phyloP scores from a whole-genome alignment of 306 rosid genomes.

The Astragalus membranaceus region DNA sequence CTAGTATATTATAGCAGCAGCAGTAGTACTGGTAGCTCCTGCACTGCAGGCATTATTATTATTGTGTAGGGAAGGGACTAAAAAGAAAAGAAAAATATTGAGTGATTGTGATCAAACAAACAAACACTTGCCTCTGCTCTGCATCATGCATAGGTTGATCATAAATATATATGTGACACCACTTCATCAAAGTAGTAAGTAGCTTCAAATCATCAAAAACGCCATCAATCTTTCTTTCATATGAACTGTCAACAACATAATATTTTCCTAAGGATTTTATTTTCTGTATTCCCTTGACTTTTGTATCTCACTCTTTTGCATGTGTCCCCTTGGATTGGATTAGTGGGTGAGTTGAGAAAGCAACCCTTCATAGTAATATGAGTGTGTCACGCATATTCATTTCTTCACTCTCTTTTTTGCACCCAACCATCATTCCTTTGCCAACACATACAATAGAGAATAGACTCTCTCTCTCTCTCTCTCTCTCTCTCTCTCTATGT shows the following conservation, averaged over 20 bases:
- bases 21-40: constrained; percentile 38
- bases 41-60: constrained; percentile 61
- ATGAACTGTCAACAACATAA: constrained; percentile 32
- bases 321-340: constrained; percentile 22
- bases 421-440: constrained; percentile 38
- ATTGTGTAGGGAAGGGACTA: constrained; percentile 50
- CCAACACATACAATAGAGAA: too few relatives aligned
- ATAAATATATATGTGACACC: constrained; percentile 10
- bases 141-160: constrained; percentile 32
- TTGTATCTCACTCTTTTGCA: constrained; percentile 19
- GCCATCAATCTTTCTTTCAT: constrained; percentile 36
- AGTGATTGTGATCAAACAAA: constrained; percentile 26
- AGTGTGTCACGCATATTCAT: constrained; percentile 54
- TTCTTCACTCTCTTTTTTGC: constrained; percentile 42
- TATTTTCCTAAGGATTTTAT: background rate
- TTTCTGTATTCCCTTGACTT: constrained; percentile 13
- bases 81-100: constrained; percentile 30
- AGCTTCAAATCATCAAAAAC: constrained; percentile 17
- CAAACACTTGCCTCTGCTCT: constrained; percentile 30
- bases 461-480: constrained; percentile 8
- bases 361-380: constrained; percentile 37
- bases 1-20: too few relatives aligned
- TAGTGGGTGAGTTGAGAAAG: constrained; percentile 49
- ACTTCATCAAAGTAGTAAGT: background rate
- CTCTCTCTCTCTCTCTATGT: constrained; percentile 19